Conservation (phyloP, 2,329 filamentous ascomycete species). For the Claviceps citrina region DNA sequence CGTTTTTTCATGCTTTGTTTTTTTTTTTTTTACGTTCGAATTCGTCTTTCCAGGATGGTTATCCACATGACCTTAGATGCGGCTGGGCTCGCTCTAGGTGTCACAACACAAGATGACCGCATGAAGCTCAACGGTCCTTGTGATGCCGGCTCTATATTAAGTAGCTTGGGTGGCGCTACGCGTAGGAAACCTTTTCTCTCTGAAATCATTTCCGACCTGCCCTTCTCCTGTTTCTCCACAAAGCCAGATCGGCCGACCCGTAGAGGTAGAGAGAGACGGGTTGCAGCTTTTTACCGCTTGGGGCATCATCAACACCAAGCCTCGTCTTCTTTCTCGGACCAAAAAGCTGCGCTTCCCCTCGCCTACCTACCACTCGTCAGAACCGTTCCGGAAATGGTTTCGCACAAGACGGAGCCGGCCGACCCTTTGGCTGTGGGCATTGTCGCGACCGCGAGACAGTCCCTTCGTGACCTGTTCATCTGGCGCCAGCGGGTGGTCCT, state of each 20-base stretch:
- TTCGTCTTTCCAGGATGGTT: neutral
- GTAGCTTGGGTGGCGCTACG: too few species aligned
- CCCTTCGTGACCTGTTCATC: constrained; percentile 48
- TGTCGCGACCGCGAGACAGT: constrained; percentile 48
- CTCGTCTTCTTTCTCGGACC: neutral
- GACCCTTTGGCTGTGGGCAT: constrained; percentile 54
- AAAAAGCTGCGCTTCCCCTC: neutral
- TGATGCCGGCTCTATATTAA: constrained; percentile 1
- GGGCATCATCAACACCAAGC: neutral
- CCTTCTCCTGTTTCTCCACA: neutral
- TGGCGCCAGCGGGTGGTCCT: constrained; percentile 62
- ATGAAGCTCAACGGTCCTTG: neutral
- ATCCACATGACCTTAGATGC: constrained; percentile 1
- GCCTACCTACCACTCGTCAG: neutral
- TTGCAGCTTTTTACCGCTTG: too few species aligned
- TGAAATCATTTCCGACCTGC: too few species aligned
- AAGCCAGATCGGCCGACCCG: neutral
- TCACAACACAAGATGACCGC: neutral
- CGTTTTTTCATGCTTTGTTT: neutral
- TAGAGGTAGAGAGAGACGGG: too few species aligned
- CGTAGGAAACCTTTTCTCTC: too few species aligned
- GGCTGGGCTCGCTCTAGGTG: neutral
- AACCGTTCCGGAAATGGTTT: neutral
- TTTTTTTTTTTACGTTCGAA: neutral
- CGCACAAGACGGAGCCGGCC: constrained; percentile 31